A percentile compares a stretch with the other conserved stretches of the same genome.
phyloP scores from a whole-genome alignment of 2,329 filamentous ascomycete species.

The Chlorencoelia australis region DNA sequence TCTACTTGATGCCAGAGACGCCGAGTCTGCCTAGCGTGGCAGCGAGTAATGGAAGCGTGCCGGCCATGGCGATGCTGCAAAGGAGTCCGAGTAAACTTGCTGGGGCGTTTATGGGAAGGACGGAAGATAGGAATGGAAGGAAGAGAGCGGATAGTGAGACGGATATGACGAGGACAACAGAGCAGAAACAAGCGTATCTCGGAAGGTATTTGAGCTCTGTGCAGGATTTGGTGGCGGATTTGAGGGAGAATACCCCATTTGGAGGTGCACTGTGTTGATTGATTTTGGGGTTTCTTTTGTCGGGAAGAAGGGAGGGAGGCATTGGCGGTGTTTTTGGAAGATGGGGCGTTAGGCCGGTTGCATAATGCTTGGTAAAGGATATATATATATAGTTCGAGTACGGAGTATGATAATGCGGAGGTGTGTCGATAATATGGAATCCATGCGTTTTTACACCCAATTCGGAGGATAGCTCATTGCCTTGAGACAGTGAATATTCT shows the following conservation, averaged over 20 bases:
- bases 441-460: too few species aligned
- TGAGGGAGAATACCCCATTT: slow-evolving; percentile 70
- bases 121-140: slow-evolving; percentile 26
- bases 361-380: too few species aligned
- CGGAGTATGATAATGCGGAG: too few species aligned
- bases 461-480: too few species aligned
- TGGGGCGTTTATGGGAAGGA: slow-evolving; percentile 40
- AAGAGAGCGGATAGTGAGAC: slow-evolving; percentile 28
- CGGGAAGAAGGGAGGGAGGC: too few species aligned
- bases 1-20: slow-evolving; percentile 93
- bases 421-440: too few species aligned
- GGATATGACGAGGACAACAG: slow-evolving; percentile 42
- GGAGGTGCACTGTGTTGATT: slow-evolving; percentile 43
- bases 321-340: too few species aligned
- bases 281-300: slow-evolving; percentile 14
- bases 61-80: slow-evolving; percentile 46
- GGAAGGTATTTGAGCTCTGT: slow-evolving; percentile 51
- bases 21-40: slow-evolving; percentile 44
- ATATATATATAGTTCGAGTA: too few species aligned
- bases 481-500: too few species aligned
- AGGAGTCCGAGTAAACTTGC: slow-evolving; percentile 60
- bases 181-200: slow-evolving; percentile 57
- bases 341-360: too few species aligned
- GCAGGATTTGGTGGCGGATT: slow-evolving; percentile 58
- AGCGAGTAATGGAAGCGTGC: slow-evolving; percentile 31